A percentile compares a stretch with the other conserved stretches of the same genome.
Evolutionary conservation across 2,329 filamentous ascomycete genomes (phyloP).

Genomic region (Aspergillus fischeri): DNA sequence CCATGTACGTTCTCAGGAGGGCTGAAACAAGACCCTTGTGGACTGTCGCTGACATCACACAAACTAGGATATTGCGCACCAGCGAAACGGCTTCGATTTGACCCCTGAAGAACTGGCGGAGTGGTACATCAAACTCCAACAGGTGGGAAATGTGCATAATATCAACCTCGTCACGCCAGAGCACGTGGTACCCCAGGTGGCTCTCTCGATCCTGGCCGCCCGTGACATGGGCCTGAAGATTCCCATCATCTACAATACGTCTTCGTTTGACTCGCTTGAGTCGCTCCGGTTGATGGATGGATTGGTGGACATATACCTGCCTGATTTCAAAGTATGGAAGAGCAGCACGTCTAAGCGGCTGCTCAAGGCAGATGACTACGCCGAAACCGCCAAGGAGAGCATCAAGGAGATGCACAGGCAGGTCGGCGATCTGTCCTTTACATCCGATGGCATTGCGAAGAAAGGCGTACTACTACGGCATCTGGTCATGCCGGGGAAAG

Average conservation of each 20-base stretch:
- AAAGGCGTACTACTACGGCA: conserved; percentile 71
- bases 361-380: conserved; percentile 75
- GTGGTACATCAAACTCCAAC: conserved; percentile 79
- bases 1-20: conserved; percentile 38
- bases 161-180: conserved; percentile 86
- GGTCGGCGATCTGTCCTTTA: conserved; percentile 80
- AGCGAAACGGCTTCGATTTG: conserved; percentile 74
- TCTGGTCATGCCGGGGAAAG: conserved; percentile 78
- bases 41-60: background rate
- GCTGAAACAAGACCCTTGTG: background rate
- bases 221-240: conserved; percentile 64
- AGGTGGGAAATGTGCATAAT: conserved; percentile 78
- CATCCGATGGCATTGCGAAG: conserved; percentile 74
- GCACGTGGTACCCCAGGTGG: conserved; percentile 81
- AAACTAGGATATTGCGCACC: conserved; percentile 66
- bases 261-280: conserved; percentile 70
- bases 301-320: conserved; percentile 79
- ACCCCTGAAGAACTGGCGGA: conserved; percentile 73
- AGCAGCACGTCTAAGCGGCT: conserved; percentile 62
- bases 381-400: conserved; percentile 67
- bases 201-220: conserved; percentile 69
- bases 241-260: conserved; percentile 82
- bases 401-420: conserved; percentile 76
- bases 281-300: conserved; percentile 72
- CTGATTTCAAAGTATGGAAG: conserved; percentile 82